Evolutionary conservation across 345 rosid genomes (phyloP), one percentile per base, ranked within the genome.

Genomic region (Acer saccharum): DNA sequence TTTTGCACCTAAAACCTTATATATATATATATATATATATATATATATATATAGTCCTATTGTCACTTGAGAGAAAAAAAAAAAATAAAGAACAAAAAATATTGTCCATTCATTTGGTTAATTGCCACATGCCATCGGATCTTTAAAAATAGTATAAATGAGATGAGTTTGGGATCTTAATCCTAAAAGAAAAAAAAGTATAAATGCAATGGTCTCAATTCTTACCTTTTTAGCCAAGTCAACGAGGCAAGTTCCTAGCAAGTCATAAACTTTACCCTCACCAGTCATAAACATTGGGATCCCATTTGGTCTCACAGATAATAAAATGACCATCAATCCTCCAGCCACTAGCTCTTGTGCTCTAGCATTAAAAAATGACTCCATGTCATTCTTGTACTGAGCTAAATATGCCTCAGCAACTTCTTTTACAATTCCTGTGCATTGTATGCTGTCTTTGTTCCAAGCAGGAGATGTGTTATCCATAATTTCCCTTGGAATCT

Each of bases 281-380:
- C 7, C 10, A 10, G 58, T 55, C 11, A 17, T 16, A 9, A 52
- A 52, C 10, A 25, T 6, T 10, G 44, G 21, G 21, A 52, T 18
- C 9, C 25, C 65, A 69, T 63, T 23, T 21, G 44, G 80, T 12
- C 65, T 39, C 10, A 18, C 25, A 13, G n/a, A 12, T 1, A 52
- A 1, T 2, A 71, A 0, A 14, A 77, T 3, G 32, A 54, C 63
- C 76, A 64, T 65, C 41, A 77, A 60, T 5, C 80, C 76, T 35
- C 71, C 76, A 10, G 4, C 21, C 7, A 71, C 80, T 23, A 77
- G 29, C n/a, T 62, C 80, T 32, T 69, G 23, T 13, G 75, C 80
- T 73, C 71, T 71, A 4, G 75, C 62, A 70, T 17, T 65, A 16
- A 65, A 4, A 39, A 63, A 77, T 2, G 55, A 50, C 17, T 77